A percentile compares a stretch with the other conserved stretches of the same genome.
phyloP scores from a whole-genome alignment of 1,284 basidiomycete species.

The Ceratobasidium sp. region DNA sequence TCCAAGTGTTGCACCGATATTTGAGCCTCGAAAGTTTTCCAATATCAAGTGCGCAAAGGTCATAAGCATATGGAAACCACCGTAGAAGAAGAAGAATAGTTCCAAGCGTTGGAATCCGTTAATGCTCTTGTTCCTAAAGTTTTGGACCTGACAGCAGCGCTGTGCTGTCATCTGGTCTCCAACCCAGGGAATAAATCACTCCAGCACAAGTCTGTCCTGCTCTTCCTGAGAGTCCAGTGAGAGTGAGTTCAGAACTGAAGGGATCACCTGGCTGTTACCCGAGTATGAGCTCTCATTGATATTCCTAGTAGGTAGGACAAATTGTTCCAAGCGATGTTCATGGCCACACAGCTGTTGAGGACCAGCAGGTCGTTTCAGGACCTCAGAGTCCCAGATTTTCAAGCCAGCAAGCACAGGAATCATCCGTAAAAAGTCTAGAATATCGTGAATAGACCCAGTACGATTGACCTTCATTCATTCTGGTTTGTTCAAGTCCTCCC shows the following conservation, averaged over 20 bases:
- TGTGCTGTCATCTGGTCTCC: not conserved
- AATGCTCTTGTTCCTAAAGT: not conserved
- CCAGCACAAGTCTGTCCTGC: too few species aligned
- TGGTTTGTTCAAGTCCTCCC: too few species aligned
- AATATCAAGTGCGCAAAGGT: not conserved
- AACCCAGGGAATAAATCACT: conserved; percentile 1
- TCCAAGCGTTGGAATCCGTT: not conserved
- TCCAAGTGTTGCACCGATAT: not conserved
- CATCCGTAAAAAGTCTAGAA: not conserved
- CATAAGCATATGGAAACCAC: not conserved
- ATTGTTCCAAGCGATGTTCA: not conserved
- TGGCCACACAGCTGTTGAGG: not conserved
- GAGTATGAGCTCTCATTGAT: not conserved
- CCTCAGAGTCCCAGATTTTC: not conserved
- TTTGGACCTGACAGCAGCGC: not conserved
- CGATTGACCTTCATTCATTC: not conserved
- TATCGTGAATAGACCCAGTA: not conserved
- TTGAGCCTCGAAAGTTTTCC: not conserved
- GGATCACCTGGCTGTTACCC: not conserved
- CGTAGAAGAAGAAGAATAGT: not conserved
- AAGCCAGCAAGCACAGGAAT: not conserved
- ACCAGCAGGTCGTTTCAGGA: not conserved
- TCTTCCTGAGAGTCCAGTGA: not conserved
- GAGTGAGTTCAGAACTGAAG: not conserved
- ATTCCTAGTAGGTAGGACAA: not conserved